A percentile compares a stretch with the other conserved stretches of the same genome.
phyloP scores from a whole-genome alignment of 441 rosid genomes.

The Sinapis alba region DNA sequence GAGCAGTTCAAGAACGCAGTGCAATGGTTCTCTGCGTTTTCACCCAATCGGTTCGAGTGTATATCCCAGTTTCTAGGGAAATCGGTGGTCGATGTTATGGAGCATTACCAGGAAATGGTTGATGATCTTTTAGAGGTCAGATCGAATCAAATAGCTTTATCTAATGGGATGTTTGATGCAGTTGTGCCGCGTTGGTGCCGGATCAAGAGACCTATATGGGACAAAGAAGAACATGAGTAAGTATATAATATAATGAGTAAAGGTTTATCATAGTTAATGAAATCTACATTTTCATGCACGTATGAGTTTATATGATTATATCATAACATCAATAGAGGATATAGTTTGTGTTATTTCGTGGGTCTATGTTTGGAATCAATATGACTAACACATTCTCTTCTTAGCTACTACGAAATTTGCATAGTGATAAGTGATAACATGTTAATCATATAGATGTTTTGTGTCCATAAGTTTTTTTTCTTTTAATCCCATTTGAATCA shows the following conservation, averaged over 20 bases:
- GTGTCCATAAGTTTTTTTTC: not conserved
- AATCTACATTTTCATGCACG: not conserved
- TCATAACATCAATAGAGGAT: not conserved
- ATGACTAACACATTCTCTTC: not conserved
- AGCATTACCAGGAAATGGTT: constrained; percentile 18
- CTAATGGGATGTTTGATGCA: not conserved
- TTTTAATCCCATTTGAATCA: not conserved
- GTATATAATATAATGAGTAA: constrained; percentile 8
- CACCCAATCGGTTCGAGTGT: not conserved
- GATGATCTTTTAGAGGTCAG: constrained; percentile 13
- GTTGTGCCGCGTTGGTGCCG: not conserved
- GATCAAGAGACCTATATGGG: not conserved
- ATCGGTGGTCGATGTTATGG: constrained; percentile 4
- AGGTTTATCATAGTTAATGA: not conserved
- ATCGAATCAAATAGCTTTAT: not conserved
- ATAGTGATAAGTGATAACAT: not conserved
- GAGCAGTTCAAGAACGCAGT: not conserved
- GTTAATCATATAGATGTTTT: not conserved
- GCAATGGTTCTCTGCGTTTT: not conserved
- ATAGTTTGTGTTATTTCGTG: not conserved
- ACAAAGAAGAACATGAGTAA: constrained; percentile 36
- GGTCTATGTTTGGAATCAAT: not conserved
- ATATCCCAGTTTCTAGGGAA: not conserved
- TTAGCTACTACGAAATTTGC: not conserved
- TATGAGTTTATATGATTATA: not conserved